Evolutionary conservation across 495 filamentous ascomycete species (phyloP).

Genomic region (Baudoinia panamericana): DNA sequence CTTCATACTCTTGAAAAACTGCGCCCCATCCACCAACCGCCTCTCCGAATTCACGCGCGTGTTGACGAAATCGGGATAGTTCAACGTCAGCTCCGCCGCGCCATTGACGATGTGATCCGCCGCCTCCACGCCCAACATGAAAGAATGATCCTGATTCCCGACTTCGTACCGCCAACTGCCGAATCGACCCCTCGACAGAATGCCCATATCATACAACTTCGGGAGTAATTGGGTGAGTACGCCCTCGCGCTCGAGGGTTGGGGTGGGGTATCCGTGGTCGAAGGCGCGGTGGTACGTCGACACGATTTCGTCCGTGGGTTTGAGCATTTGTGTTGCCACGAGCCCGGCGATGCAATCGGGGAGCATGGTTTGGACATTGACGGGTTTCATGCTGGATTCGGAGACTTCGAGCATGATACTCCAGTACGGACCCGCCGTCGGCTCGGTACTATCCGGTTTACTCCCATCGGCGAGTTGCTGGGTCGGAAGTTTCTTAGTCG

Average conservation of each 20-base stretch:
- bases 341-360: conserved; percentile 88
- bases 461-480: conserved; percentile 72
- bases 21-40: conserved; percentile 65
- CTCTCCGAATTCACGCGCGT: conserved; percentile 75
- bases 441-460: conserved; percentile 51
- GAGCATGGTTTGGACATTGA: conserved; percentile 70
- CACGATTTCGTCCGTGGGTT: conserved; percentile 83
- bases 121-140: conserved; percentile 97
- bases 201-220: conserved; percentile 77
- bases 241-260: conserved; percentile 85
- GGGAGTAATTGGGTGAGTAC: conserved; percentile 86
- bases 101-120: conserved; percentile 92
- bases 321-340: conserved; percentile 92
- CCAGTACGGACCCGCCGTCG: conserved; percentile 91
- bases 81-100: conserved; percentile 87
- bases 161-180: conserved; percentile 98
- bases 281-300: conserved; percentile 97
- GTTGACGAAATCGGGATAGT: conserved; percentile 99
- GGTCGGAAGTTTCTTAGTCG: conserved; percentile 73
- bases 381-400: conserved; percentile 88
- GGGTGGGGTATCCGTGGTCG: conserved; percentile 98
- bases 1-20: conserved; percentile 45
- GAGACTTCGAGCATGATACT: conserved; percentile 99
- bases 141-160: conserved; percentile 89
- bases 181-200: conserved; percentile 93